Evolutionary conservation across 73 alveolate genomes (phyloP).

Genomic region (Breviolum minutum): DNA sequence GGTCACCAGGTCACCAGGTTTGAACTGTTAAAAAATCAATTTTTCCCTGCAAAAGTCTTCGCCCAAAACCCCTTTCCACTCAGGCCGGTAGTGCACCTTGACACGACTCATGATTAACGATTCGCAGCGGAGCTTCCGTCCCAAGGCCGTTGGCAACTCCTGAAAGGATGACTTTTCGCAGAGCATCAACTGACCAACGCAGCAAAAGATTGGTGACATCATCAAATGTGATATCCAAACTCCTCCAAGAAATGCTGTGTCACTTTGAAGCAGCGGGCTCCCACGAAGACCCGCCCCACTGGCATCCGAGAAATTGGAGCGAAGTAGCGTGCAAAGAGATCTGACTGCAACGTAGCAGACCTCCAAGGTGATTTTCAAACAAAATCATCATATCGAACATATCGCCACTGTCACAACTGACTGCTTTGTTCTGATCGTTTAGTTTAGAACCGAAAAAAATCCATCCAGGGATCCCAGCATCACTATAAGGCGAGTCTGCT

Average conservation of each 20-base stretch:
- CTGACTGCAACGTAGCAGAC: constrained; percentile 98
- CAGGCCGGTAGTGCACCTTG: neutral
- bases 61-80: no score
- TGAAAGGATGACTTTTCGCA: neutral
- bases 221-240: no score
- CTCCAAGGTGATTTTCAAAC: constrained; percentile 19
- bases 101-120: neutral
- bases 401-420: neutral
- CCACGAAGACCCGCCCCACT: constrained; percentile 59
- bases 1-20: no score
- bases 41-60: no score
- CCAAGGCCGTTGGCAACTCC: constrained; percentile 45
- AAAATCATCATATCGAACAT: neutral
- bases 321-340: constrained; percentile 97
- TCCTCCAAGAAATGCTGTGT: constrained; percentile 55
- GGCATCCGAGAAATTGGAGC: constrained; percentile 62
- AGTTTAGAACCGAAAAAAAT: neutral
- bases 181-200: no score
- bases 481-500: constrained; percentile 46
- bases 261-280: constrained; percentile 67
- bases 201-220: no score
- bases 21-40: no score
- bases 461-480: neutral
- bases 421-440: neutral
- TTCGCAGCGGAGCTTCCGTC: constrained; percentile 36